phyloP scores from a whole-genome alignment of 805 yeast genomes.

The Sugiyamaella smithiae region DNA sequence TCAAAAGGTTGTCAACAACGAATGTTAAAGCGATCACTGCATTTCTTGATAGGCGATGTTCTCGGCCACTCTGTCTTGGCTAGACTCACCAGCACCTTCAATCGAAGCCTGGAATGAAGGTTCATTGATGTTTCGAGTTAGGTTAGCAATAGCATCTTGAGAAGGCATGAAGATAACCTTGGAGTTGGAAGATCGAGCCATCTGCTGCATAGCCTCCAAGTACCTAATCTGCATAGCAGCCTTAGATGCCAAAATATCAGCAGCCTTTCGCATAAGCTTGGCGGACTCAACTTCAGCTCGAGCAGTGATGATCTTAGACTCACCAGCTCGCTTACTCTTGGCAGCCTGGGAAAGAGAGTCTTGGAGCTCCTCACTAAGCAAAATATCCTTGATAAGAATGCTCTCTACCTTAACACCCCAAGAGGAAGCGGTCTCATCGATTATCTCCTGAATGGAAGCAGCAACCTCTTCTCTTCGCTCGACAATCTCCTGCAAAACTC shows the following conservation, averaged over 20 bases:
- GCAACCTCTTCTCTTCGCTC: conserved; percentile 73
- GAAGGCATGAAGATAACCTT: conserved; percentile 74
- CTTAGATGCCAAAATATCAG: conserved; percentile 68
- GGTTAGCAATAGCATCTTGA: conserved; percentile 39
- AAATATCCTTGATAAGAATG: conserved; percentile 64
- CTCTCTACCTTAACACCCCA: conserved; percentile 74
- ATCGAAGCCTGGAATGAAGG: conserved; percentile 11
- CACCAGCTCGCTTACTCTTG: conserved; percentile 72
- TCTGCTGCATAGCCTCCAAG: conserved; percentile 72
- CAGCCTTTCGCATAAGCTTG: conserved; percentile 73
- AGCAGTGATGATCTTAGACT: conserved; percentile 70
- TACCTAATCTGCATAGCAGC: conserved; percentile 78
- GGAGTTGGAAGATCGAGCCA: conserved; percentile 61
- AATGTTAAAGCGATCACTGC: too few relatives aligned
- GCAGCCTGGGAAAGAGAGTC: conserved; percentile 69
- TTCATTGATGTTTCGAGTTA: conserved; percentile 17
- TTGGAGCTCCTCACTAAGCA: conserved; percentile 53
- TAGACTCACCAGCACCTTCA: conserved; percentile 2
- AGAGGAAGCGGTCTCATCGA: conserved; percentile 56
- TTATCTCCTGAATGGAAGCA: conserved; percentile 57
- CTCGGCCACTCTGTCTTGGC: conserved; percentile 13
- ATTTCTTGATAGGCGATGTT: conserved; percentile 16
- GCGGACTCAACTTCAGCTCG: conserved; percentile 75
- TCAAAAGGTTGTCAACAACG: too few relatives aligned
- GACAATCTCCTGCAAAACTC: conserved; percentile 66